Evolutionary conservation across 768 basidiomycete species (phyloP).

Genomic region (Pholiota conissans): DNA sequence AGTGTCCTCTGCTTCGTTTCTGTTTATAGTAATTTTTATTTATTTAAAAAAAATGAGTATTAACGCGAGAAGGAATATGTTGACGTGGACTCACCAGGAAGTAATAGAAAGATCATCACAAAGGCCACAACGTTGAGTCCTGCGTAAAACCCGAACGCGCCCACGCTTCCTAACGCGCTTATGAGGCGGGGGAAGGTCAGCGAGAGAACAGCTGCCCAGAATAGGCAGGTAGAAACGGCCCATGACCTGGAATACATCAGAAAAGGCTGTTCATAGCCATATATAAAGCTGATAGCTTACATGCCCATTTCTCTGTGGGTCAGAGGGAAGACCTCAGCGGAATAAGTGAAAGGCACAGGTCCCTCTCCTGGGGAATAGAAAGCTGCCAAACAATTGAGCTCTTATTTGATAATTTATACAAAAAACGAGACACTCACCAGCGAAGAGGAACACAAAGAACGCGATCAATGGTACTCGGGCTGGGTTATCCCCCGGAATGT

Average conservation of each 20-base stretch:
- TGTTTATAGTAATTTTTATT: too few species aligned
- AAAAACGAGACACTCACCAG: slow-evolving; percentile 26
- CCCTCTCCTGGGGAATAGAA: slow-evolving; percentile 88
- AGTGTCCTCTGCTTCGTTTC: slow-evolving; percentile 56
- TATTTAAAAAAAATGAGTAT: slow-evolving; percentile 2
- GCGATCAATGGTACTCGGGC: slow-evolving; percentile 46
- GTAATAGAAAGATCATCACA: slow-evolving; percentile 54
- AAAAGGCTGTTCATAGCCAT: slow-evolving; percentile 25
- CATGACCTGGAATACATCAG: slow-evolving; percentile 39
- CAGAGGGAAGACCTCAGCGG: slow-evolving; percentile 89
- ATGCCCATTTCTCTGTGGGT: slow-evolving; percentile 71
- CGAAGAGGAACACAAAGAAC: slow-evolving; percentile 44
- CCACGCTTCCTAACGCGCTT: slow-evolving; percentile 38
- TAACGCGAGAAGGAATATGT: background rate
- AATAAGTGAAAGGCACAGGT: slow-evolving; percentile 89
- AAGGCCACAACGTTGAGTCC: slow-evolving; percentile 51
- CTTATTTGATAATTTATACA: background rate
- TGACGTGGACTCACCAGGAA: slow-evolving; percentile 41
- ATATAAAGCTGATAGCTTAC: slow-evolving; percentile 27
- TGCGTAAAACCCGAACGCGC: slow-evolving; percentile 61
- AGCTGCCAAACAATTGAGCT: slow-evolving; percentile 24
- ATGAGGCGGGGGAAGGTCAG: slow-evolving; percentile 62
- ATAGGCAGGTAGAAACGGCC: slow-evolving; percentile 52
- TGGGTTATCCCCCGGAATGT: slow-evolving; percentile 33
- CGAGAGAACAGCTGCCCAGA: slow-evolving; percentile 55